phyloP scores from a whole-genome alignment of 1,284 basidiomycete species.

The Tylopilus sp. region DNA sequence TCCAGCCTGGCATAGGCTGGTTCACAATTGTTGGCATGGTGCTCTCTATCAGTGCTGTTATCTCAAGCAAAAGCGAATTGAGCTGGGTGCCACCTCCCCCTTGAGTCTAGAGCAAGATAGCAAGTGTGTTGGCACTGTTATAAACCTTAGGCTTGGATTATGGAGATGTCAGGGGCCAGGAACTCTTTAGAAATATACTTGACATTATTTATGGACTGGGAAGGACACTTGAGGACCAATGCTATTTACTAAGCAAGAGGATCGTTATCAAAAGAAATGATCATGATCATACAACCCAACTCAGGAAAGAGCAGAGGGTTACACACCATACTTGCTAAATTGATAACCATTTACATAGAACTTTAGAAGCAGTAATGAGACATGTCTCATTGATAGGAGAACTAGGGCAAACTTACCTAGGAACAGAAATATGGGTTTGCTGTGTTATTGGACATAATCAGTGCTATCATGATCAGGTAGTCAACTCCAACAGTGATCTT shows the following conservation, averaged over 20 bases:
- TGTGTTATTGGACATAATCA: constrained; percentile 51
- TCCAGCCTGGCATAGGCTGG: constrained; percentile 53
- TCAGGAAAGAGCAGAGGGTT: not conserved
- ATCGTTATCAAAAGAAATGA: constrained; percentile 7
- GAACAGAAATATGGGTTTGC: constrained; percentile 52
- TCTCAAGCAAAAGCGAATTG: constrained; percentile 49
- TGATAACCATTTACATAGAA: constrained; percentile 43
- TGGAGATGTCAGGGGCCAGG: constrained; percentile 1
- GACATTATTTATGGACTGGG: constrained; percentile 39
- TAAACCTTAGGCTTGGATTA: constrained; percentile 57
- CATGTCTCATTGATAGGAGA: not conserved
- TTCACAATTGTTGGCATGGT: constrained; percentile 51
- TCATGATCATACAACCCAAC: too few species aligned
- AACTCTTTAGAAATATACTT: not conserved
- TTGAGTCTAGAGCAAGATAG: constrained; percentile 59
- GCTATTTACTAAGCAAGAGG: constrained; percentile 29
- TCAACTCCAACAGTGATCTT: constrained; percentile 57
- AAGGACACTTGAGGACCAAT: constrained; percentile 39
- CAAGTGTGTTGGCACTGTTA: constrained; percentile 59
- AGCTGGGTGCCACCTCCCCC: constrained; percentile 52
- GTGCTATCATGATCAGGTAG: constrained; percentile 60
- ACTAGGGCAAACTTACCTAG: constrained; percentile 29
- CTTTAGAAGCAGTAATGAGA: constrained; percentile 15
- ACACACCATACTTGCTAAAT: constrained; percentile 41
- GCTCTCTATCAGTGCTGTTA: constrained; percentile 53